These are phyloP conservation scores for Arachis hypogaea DNA, from an alignment of 306 rosid genomes.

Conservation along the genomic window DNA sequence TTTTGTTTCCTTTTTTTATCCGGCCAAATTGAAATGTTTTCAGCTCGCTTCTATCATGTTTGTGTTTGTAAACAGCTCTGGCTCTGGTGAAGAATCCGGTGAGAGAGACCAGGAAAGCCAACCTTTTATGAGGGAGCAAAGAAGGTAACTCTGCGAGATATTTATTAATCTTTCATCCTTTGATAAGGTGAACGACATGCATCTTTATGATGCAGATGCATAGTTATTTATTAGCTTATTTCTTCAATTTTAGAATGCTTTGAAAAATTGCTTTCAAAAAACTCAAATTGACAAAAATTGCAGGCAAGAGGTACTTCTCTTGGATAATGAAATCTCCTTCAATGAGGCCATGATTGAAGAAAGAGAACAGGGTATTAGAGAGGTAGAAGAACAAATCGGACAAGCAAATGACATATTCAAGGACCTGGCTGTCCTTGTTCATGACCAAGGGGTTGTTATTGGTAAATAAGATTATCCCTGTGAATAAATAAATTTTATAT, in stretches of 20 bases:
- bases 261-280: constrained; percentile 10
- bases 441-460: constrained; percentile 76
- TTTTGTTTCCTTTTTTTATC: not conserved
- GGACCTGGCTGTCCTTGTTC: constrained; percentile 89
- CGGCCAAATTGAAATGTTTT: constrained; percentile 3
- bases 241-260: constrained; percentile 3
- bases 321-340: constrained; percentile 73
- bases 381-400: constrained; percentile 76
- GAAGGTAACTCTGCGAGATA: constrained; percentile 51
- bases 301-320: constrained; percentile 69
- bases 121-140: constrained; percentile 62
- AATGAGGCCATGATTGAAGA: constrained; percentile 87
- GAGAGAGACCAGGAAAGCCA: constrained; percentile 54
- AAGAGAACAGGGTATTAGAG: constrained; percentile 79
- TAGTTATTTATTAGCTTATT: constrained; percentile 10
- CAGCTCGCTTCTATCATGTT: constrained; percentile 9
- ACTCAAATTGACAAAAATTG: constrained; percentile 34
- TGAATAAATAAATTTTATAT: constrained; percentile 14
- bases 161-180: not conserved
- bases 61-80: constrained; percentile 50
- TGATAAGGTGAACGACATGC: not conserved
- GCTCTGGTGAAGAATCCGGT: constrained; percentile 48
- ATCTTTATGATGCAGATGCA: constrained; percentile 3
- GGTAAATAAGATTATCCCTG: constrained; percentile 49
- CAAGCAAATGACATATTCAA: constrained; percentile 73